A percentile compares a stretch with the other conserved stretches of the same genome.
These are phyloP conservation scores for Annulohypoxylon stygium DNA, from an alignment of 495 filamentous ascomycete genomes.

Conservation along the genomic window DNA sequence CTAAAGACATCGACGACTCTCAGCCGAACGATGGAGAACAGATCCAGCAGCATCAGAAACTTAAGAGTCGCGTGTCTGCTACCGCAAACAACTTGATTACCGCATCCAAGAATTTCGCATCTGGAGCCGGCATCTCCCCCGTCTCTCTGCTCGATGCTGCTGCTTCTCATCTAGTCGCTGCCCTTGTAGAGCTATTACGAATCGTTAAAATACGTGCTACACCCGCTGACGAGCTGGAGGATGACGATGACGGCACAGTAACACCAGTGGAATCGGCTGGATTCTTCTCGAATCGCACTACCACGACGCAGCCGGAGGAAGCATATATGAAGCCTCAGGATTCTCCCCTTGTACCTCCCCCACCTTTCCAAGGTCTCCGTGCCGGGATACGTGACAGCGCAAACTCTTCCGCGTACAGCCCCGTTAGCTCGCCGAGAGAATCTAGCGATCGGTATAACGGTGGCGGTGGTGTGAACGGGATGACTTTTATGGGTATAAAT, in stretches of 20 bases:
- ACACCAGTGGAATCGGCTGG: constrained; percentile 66
- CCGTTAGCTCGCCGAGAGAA: constrained; percentile 66
- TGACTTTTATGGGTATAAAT: constrained; percentile 52
- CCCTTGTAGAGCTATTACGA: constrained; percentile 86
- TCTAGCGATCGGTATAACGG: constrained; percentile 56
- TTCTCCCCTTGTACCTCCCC: constrained; percentile 55
- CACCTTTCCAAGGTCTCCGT: constrained; percentile 64
- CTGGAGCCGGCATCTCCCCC: constrained; percentile 85
- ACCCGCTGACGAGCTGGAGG: constrained; percentile 77
- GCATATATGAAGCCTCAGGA: constrained; percentile 44
- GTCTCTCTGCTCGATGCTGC: constrained; percentile 96
- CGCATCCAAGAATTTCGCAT: constrained; percentile 89
- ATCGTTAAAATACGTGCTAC: constrained; percentile 86
- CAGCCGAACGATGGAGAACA: constrained; percentile 61
- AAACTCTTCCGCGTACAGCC: constrained; percentile 69
- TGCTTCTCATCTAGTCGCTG: constrained; percentile 88
- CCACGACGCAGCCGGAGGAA: constrained; percentile 53
- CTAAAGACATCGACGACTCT: constrained; percentile 78
- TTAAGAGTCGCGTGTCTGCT: constrained; percentile 83
- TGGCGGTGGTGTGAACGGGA: constrained; percentile 49
- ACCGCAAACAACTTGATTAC: constrained; percentile 97
- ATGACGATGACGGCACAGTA: constrained; percentile 74
- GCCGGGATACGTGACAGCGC: constrained; percentile 57
- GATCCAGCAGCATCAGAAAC: constrained; percentile 69
- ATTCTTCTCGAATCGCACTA: constrained; percentile 64